Percentiles rank a stretch among this genome's conserved stretches.
These are phyloP conservation scores for Ilyonectria mors-panacis DNA, from an alignment of 2,329 filamentous ascomycete genomes.

Conservation along the genomic window DNA sequence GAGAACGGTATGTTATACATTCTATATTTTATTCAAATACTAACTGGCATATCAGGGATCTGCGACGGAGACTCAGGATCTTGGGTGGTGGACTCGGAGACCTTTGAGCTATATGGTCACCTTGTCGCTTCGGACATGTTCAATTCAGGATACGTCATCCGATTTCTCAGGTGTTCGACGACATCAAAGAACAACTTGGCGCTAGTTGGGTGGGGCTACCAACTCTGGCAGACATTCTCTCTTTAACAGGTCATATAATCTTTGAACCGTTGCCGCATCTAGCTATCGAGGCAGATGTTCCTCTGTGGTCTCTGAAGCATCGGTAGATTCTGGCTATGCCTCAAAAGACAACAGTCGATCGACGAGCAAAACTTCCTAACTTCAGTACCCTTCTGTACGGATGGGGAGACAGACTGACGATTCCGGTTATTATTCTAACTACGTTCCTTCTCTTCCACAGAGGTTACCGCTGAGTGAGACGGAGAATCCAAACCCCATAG, in stretches of 20 bases:
- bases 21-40: background rate
- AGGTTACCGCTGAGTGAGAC: too few relatives aligned
- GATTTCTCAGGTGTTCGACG: background rate
- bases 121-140: background rate
- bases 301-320: too few relatives aligned
- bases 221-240: background rate
- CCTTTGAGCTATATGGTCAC: background rate
- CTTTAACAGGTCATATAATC: too few relatives aligned
- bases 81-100: background rate
- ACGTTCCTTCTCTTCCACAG: too few relatives aligned
- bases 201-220: background rate
- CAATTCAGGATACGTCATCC: background rate
- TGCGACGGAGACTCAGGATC: background rate
- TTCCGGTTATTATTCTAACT: too few relatives aligned
- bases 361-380: too few relatives aligned
- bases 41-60: background rate
- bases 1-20: background rate
- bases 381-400: too few relatives aligned
- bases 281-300: too few relatives aligned
- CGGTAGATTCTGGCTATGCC: background rate
- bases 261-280: too few relatives aligned
- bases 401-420: too few relatives aligned
- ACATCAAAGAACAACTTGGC: background rate
- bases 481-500: too few relatives aligned
- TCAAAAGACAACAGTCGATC: too few relatives aligned